Base-by-base conservation (phyloP, 495 filamentous ascomycete genomes). In the Gamarada debralockiae region DNA sequence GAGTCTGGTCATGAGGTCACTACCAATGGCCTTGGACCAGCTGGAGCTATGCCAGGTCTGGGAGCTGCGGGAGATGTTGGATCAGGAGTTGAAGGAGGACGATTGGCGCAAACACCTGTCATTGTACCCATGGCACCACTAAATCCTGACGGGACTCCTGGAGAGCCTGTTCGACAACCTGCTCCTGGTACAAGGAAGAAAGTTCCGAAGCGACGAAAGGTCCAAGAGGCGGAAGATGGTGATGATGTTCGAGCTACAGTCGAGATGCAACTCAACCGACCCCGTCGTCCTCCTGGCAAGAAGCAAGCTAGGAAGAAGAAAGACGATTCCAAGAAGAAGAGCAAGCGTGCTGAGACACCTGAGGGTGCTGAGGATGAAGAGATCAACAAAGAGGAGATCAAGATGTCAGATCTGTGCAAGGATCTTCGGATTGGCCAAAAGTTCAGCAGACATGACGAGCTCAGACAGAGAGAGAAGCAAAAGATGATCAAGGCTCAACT, bases 381-480 rank as follows among this genome's bases (percentile, higher is more conserved):
- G 42, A 87, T 97, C 37, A 80, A 86, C 53, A 76, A 81, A 5
- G 75, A 74, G 3, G 76, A 78, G 1, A 75, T 89, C 29, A 92
- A 82, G 50, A 96, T 98, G 89, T 81, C 76, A 12, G 89, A 95
- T 34, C 68, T 98, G 3, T 87, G 83, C 60, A 85, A 78, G 54
- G 89, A 95, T 61, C 65, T 85, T 22, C 77, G 79, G 21, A 87
- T 85, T 7, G 93, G 93, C 36, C 88, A 83, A 66, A 88, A 82
- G 52, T 97, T 91, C 17, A 86, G 85, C 52, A 81, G 86, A 7
- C 75, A 77, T 53, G 70, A 77, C 49, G 73, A 80, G 62, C 71
- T 83, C 9, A 72, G 74, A 48, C 64, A 74, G 51, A 66, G 75
- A 21, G 65, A 71, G 43, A 66, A 71, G 22, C 60, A 73, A 33